A percentile compares a stretch with the other conserved stretches of the same genome.
phyloP scores from a whole-genome alignment of 2,329 filamentous ascomycete species.

The Neofusicoccum sp. region DNA sequence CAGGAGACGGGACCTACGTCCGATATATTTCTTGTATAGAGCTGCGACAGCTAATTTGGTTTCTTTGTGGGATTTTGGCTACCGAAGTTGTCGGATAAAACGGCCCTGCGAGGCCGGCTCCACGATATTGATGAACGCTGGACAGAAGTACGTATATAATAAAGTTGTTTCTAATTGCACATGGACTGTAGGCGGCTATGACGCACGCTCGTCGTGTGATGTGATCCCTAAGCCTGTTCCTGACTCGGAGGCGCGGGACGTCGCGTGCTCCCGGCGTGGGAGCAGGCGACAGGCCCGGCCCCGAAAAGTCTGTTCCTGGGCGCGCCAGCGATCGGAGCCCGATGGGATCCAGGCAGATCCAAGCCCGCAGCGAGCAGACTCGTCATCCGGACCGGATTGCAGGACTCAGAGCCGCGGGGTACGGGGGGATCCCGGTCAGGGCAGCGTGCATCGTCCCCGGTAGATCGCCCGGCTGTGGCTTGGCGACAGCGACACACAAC shows the following conservation, averaged over 20 bases:
- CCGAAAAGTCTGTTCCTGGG: background rate
- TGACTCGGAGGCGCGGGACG: background rate
- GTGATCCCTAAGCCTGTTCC: background rate
- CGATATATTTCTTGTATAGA: background rate
- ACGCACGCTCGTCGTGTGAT: background rate
- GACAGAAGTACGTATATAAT: background rate
- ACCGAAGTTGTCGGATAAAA: background rate
- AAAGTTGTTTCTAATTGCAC: background rate
- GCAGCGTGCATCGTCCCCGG: constrained; percentile 16
- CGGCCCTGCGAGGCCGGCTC: constrained; percentile 6
- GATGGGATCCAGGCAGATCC: background rate
- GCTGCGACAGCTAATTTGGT: background rate
- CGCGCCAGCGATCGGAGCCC: background rate
- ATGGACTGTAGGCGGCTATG: background rate
- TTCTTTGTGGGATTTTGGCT: background rate
- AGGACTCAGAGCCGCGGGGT: background rate
- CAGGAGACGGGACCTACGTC: background rate
- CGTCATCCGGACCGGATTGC: background rate
- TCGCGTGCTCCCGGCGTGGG: background rate
- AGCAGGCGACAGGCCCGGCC: constrained; percentile 1
- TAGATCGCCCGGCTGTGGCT: constrained; percentile 20
- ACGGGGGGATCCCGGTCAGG: constrained; percentile 2
- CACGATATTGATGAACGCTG: constrained; percentile 8
- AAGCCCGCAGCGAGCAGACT: background rate
- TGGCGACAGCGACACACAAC: constrained; percentile 9